Base-by-base conservation (phyloP, 129 eudicot species). In the Escallonia herrerae region DNA sequence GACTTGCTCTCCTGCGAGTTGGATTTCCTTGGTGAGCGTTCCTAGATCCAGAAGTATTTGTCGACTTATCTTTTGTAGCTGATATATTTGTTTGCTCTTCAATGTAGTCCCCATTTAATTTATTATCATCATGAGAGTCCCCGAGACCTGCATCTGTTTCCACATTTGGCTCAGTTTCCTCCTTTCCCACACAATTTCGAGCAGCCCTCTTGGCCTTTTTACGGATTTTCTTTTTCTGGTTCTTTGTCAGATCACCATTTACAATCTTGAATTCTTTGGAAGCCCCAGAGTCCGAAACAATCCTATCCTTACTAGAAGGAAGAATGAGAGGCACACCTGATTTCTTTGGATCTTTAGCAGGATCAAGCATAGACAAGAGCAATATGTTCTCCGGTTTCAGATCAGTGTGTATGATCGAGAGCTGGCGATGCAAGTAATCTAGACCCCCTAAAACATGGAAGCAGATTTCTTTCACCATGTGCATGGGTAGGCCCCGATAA, bases 391-490 rank as follows among this genome's bases (percentile, higher is more conserved):
- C 97, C 38, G 97, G 97, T 64, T 91, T 91, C 63, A 91, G 72
- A 79, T 91, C 97, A 8, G 95, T 87, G 72, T 91, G 95, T 67
- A 91, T 91, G 63, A 91, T 84, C 6, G 93, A 82, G 47, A 87
- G 91, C 66, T 91, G 78, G 11, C 80, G 84, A 50, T 91, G 97
- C 82, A 91, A 74, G 84, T 87, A 91, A 82, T 90, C 97, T 74
- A 90, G 67, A 14, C 93, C 97, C 67, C 79, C 90, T 62, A 90
- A 76, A 54, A 90, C 60, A 65, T 87, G 90, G 75, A 63, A 78
- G 74, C 97, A 87, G 33, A 91, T 84, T 57, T 91, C 94, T 77
- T 85, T 87, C 48, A 91, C 95, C 80, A 67, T 82, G 64, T 75
- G 78, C 45, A 85, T 77, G 55, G 95, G 94, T 51, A 91, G 49